Conservation (phyloP, 768 basidiomycete genomes). For the Rhodotorula kratochvilovae region DNA sequence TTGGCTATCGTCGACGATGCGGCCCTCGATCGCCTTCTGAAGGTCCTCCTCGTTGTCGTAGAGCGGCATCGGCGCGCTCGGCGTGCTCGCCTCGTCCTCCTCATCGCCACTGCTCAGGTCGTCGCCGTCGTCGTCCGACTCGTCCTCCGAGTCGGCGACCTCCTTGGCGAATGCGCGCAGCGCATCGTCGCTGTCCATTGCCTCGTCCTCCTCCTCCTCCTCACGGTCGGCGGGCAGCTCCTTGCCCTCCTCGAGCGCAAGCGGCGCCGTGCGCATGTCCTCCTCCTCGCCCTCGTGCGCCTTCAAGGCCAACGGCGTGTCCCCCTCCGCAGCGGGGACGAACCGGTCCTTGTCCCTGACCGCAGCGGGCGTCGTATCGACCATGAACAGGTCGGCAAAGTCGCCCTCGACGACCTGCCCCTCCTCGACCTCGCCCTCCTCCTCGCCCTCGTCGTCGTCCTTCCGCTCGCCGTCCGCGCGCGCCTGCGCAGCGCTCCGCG, state of each 20-base stretch:
- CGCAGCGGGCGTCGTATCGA: constrained; percentile 31
- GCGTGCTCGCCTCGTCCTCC: neutral
- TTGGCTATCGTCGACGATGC: constrained; percentile 33
- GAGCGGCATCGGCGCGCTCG: constrained; percentile 8
- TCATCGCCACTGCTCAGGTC: constrained; percentile 4
- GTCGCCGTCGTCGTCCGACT: neutral
- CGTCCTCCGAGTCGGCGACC: constrained; percentile 22
- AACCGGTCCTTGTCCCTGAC: constrained; percentile 14
- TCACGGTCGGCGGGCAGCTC: neutral
- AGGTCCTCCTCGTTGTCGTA: constrained; percentile 32
- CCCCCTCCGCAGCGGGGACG: neutral
- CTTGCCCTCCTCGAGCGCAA: neutral
- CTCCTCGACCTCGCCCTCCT: constrained; percentile 17
- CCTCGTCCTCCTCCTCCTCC: neutral
- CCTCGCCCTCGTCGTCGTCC: neutral
- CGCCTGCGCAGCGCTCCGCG: neutral
- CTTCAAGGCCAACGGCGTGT: neutral
- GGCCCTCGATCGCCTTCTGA: constrained; percentile 32
- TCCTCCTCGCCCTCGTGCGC: neutral
- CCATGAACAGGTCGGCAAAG: constrained; percentile 33
- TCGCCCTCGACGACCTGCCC: constrained; percentile 36
- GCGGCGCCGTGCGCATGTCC: neutral
- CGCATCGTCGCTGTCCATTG: constrained; percentile 14
- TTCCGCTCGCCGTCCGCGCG: neutral
- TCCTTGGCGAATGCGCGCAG: constrained; percentile 31